A percentile compares a stretch with the other conserved stretches of the same genome.
Evolutionary conservation across 495 filamentous ascomycete genomes (phyloP).

Genomic region (Aspergillus olivimuriae): DNA sequence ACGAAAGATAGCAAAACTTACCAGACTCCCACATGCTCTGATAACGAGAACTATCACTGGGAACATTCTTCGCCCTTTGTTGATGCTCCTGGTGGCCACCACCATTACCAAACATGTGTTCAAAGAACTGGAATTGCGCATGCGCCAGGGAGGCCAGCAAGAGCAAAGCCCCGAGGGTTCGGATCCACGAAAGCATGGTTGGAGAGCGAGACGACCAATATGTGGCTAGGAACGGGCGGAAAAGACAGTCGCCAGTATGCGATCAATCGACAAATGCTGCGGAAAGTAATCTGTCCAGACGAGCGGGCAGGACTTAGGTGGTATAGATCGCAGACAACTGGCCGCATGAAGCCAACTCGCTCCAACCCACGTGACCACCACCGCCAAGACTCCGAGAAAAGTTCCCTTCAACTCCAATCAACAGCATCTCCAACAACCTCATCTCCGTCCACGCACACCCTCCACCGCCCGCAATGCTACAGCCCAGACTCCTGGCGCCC

Average conservation of each 20-base stretch:
- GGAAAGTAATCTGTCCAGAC: no score
- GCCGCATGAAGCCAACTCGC: conserved; percentile 11
- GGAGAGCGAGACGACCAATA: not conserved
- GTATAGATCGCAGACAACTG: not conserved
- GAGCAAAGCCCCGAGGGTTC: conserved; percentile 37
- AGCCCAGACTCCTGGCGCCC: conserved; percentile 37
- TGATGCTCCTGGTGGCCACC: conserved; percentile 46
- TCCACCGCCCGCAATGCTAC: conserved; percentile 26
- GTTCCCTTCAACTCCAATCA: not conserved
- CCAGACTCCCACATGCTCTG: conserved; percentile 61
- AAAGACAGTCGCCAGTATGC: no score
- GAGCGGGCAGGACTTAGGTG: no score
- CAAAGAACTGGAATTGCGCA: conserved; percentile 85
- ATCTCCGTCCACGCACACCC: conserved; percentile 11
- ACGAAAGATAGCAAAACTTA: conserved; percentile 24
- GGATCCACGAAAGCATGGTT: conserved; percentile 25
- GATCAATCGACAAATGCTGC: no score
- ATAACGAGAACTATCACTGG: conserved; percentile 74
- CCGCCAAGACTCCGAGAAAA: conserved; percentile 30
- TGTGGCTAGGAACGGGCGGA: no score
- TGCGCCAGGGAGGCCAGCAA: conserved; percentile 41
- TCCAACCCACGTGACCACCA: conserved; percentile 17
- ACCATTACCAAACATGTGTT: conserved; percentile 70
- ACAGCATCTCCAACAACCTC: not conserved
- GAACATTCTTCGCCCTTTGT: conserved; percentile 63